Percentiles rank a stretch among this genome's conserved stretches.
These are phyloP conservation scores for Oxytropis ochrocephala DNA, from an alignment of 306 rosid genomes.

Conservation along the genomic window DNA sequence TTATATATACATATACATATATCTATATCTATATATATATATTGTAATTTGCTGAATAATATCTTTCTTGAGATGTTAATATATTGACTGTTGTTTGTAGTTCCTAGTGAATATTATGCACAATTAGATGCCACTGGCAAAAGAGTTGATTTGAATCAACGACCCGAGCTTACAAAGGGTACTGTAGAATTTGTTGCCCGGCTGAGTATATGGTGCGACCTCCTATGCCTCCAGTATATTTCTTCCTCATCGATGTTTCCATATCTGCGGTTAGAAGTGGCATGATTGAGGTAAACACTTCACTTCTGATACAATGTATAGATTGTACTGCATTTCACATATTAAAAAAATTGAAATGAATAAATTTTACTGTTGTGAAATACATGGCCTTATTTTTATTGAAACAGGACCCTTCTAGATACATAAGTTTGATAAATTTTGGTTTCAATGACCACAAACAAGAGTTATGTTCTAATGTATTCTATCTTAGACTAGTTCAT, in stretches of 20 bases:
- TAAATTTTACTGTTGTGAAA: background rate
- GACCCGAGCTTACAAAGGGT: constrained; percentile 85
- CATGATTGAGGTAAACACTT: constrained; percentile 78
- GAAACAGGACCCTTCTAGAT: background rate
- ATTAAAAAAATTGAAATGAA: background rate
- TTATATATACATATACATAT: background rate
- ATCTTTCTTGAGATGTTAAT: constrained; percentile 10
- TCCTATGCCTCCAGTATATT: constrained; percentile 97
- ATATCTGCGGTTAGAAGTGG: constrained; percentile 96
- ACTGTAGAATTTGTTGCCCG: constrained; percentile 99
- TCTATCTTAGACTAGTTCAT: constrained; percentile 8
- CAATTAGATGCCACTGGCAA: constrained; percentile 88
- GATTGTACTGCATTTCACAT: background rate
- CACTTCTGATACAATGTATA: background rate
- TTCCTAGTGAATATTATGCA: constrained; percentile 89
- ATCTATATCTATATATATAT: too few species aligned
- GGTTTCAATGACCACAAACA: background rate
- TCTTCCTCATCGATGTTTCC: constrained; percentile 95
- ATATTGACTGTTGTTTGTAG: constrained; percentile 36
- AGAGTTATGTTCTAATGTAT: constrained; percentile 9
- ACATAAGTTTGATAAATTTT: constrained; percentile 12
- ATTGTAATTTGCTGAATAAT: background rate
- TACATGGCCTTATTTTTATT: background rate
- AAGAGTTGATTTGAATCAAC: constrained; percentile 86
- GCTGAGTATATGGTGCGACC: constrained; percentile 99